These are phyloP conservation scores for Fusarium paranaense DNA, from an alignment of 2,329 filamentous ascomycete genomes.

Conservation along the genomic window DNA sequence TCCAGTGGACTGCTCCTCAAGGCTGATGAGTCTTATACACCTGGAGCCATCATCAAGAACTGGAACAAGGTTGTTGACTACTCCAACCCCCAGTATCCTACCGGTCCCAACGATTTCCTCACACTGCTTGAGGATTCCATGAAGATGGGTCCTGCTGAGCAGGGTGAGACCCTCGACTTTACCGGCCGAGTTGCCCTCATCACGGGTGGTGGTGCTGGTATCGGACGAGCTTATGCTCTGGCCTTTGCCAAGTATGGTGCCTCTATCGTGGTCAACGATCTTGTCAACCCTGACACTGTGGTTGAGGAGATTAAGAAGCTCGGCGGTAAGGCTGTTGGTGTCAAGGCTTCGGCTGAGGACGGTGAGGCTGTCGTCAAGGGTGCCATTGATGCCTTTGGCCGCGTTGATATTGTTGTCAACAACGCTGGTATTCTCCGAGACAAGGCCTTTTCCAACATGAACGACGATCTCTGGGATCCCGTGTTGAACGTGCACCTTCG, in stretches of 20 bases:
- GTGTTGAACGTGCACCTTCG: slow-evolving; percentile 93
- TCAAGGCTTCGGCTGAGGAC: slow-evolving; percentile 94
- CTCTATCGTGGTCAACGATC: slow-evolving; percentile 92
- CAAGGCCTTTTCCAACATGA: slow-evolving; percentile 98
- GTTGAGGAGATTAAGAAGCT: slow-evolving; percentile 92
- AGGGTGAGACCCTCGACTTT: slow-evolving; percentile 82
- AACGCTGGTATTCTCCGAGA: slow-evolving; percentile 98
- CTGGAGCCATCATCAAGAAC: slow-evolving; percentile 86
- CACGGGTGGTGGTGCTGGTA: slow-evolving; percentile 89
- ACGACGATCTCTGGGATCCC: slow-evolving; percentile 90
- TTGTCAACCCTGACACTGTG: slow-evolving; percentile 90
- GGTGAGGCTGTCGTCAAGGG: slow-evolving; percentile 91
- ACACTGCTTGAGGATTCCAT: slow-evolving; percentile 84
- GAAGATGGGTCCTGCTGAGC: slow-evolving; percentile 78
- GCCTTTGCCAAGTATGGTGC: slow-evolving; percentile 88
- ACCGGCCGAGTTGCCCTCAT: slow-evolving; percentile 87
- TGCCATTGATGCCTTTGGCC: slow-evolving; percentile 92
- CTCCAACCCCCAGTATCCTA: slow-evolving; percentile 82
- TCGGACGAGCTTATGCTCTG: slow-evolving; percentile 90
- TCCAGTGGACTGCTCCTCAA: slow-evolving; percentile 89
- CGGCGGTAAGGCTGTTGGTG: slow-evolving; percentile 90
- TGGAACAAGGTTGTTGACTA: slow-evolving; percentile 93
- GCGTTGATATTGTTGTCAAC: slow-evolving; percentile 96
- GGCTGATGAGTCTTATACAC: slow-evolving; percentile 88
- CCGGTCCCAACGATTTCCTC: slow-evolving; percentile 89